Evolutionary conservation across 352 stramenopile species (phyloP), one percentile per base, ranked within the genome.

Genomic region (Globisporangium nagaii): DNA sequence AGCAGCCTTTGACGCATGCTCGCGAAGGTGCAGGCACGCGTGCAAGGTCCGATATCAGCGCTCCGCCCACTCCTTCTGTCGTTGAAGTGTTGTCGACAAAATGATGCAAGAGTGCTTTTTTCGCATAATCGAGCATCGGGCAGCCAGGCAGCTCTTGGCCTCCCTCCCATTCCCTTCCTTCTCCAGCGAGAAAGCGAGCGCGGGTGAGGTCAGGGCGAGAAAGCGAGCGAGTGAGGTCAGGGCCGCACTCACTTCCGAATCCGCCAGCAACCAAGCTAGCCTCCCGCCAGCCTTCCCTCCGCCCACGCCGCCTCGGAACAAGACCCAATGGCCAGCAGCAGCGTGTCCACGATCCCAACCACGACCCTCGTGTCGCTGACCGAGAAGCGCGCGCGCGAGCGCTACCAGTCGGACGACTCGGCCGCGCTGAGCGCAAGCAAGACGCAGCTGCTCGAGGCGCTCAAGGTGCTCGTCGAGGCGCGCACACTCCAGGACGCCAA

Each of bases 401-500:
- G 53, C 53, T 40, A 52, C 52, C 39, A 57, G 39, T 37, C 32
- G 42, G 25, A 15, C 34, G 53, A 59, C 44, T 40, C 44, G n/a
- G 32, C 24, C n/a, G n/a, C n/a, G n/a, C n/a, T n/a, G n/a, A n/a
- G 24, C 28, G 45, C 24, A 34, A 48, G 11, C 31, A 59, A 59
- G 42, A n/a, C 27, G 1, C 53, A 59, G 53, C 42, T 59, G 22
- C 24, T 25, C 42, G 53, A 59, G 6, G 43, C 53, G 34, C 25
- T 59, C 53, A 44, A 41, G 32, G 39, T 30, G 34, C 53, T 59
- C 42, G 13, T 47, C 19, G 54, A 61, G 44, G 31, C 54, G 11
- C 54, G 36, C 25, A 49, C 45, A 27, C 43, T 61, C 17, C 36
- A 47, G 20, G 54, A 61, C 30, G 43, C 54, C 44, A 61, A 61